Conservation (phyloP, 192 early-diverging fungal genomes). For the Coemansia aciculifera region DNA sequence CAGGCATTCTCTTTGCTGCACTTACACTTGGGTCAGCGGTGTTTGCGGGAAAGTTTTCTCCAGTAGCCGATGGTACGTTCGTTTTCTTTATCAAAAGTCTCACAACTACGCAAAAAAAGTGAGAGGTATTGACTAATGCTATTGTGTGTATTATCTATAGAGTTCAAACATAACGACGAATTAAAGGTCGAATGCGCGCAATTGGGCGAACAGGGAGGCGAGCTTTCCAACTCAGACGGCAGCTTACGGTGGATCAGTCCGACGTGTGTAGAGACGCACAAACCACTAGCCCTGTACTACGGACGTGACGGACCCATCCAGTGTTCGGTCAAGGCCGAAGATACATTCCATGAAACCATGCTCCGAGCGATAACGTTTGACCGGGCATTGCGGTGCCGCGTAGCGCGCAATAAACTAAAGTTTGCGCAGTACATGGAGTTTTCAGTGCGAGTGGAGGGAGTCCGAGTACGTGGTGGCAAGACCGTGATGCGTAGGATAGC, state of each 20-base stretch:
- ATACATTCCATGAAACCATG: conserved; percentile 29
- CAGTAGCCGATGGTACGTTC: conserved; percentile 18
- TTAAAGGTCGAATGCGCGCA: conserved; percentile 35
- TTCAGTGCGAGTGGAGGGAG: conserved; percentile 13
- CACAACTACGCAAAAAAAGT: neutral
- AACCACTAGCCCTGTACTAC: conserved; percentile 31
- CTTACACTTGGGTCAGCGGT: neutral
- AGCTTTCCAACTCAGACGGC: conserved; percentile 9
- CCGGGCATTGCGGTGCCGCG: conserved; percentile 31
- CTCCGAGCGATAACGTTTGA: conserved; percentile 3
- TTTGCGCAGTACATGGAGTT: conserved; percentile 22
- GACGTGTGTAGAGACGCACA: conserved; percentile 38
- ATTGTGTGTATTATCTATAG: conserved; percentile 13
- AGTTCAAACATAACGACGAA: conserved; percentile 25
- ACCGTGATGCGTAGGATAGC: conserved; percentile 8
- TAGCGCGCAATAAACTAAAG: conserved; percentile 22
- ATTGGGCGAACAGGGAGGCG: conserved; percentile 13
- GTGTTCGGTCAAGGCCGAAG: conserved; percentile 38
- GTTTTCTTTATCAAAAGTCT: neutral
- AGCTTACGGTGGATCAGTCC: conserved; percentile 16
- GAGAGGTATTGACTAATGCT: neutral
- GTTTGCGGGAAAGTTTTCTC: conserved; percentile 12
- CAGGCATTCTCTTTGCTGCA: neutral
- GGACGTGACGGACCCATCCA: conserved; percentile 35
- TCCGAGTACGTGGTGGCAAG: conserved; percentile 1